Percentiles rank a stretch among this genome's conserved stretches.
Conservation (phyloP, 2,329 filamentous ascomycete species). For the Trematosphaeria pertusa region DNA sequence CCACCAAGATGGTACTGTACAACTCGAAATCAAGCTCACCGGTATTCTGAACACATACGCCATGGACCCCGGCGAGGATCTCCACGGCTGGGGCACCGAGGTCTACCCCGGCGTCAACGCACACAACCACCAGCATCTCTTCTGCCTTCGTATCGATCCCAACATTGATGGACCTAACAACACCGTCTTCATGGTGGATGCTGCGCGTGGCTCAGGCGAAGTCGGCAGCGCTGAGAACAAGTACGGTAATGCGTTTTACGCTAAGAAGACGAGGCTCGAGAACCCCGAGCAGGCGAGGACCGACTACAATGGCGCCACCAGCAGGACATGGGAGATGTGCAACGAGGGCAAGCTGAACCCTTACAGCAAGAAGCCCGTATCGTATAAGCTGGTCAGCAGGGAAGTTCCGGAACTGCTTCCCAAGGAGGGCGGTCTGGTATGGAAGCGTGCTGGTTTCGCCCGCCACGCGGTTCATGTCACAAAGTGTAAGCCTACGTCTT, state of each 20-base stretch:
- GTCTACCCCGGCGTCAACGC: slow-evolving; percentile 92
- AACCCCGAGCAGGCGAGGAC: slow-evolving; percentile 73
- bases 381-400: slow-evolving; percentile 88
- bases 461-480: slow-evolving; percentile 88
- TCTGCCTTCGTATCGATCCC: slow-evolving; percentile 86
- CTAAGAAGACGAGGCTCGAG: slow-evolving; percentile 79
- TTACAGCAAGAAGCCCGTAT: slow-evolving; percentile 82
- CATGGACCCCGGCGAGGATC: slow-evolving; percentile 80
- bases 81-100: slow-evolving; percentile 86
- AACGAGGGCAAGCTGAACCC: slow-evolving; percentile 86
- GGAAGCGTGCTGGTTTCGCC: slow-evolving; percentile 89
- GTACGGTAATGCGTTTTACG: slow-evolving; percentile 90
- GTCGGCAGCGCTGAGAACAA: slow-evolving; percentile 83
- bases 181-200: slow-evolving; percentile 84
- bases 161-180: slow-evolving; percentile 87
- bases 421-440: slow-evolving; percentile 81
- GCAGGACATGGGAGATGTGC: slow-evolving; percentile 87
- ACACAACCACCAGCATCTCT: slow-evolving; percentile 95
- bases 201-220: slow-evolving; percentile 71
- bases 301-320: slow-evolving; percentile 81
- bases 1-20: slow-evolving; percentile 89
- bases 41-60: slow-evolving; percentile 92
- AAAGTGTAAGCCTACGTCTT: slow-evolving; percentile 68
- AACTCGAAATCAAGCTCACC: slow-evolving; percentile 88
- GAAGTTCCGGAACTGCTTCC: slow-evolving; percentile 82